A percentile compares a stretch with the other conserved stretches of the same genome.
phyloP scores from a whole-genome alignment of 1,284 basidiomycete species.

The Inonotus obliquus region DNA sequence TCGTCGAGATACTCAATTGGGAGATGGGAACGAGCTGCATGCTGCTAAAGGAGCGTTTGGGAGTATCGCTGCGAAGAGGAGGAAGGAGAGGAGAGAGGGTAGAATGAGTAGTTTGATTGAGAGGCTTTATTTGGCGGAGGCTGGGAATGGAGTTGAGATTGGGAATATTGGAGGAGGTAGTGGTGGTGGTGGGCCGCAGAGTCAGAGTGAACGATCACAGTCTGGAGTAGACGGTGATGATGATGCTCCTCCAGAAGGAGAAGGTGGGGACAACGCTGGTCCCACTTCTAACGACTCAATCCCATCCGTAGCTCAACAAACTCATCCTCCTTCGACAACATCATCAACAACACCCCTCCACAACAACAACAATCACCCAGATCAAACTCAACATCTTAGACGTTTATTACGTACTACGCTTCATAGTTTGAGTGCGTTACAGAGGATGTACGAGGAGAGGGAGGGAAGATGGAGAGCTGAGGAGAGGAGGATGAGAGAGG shows the following conservation, averaged over 20 bases:
- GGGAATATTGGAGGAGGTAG: too few species aligned
- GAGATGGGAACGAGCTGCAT: conserved; percentile 43
- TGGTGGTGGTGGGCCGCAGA: too few species aligned
- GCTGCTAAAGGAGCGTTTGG: conserved; percentile 53
- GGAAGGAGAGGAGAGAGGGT: conserved; percentile 34
- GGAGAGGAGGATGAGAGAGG: conserved; percentile 57
- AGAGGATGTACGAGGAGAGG: conserved; percentile 59
- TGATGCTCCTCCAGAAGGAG: conserved; percentile 35
- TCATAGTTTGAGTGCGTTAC: conserved; percentile 55
- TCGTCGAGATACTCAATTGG: conserved; percentile 46
- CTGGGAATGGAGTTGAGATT: too few species aligned
- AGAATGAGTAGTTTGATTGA: conserved; percentile 47
- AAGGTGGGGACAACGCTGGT: too few species aligned
- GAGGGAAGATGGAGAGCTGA: conserved; percentile 67
- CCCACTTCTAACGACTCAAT: too few species aligned
- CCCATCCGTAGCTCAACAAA: too few species aligned
- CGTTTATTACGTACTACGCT: conserved; percentile 60
- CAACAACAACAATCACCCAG: conserved; percentile 5
- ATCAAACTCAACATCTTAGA: conserved; percentile 57
- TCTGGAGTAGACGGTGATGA: too few species aligned
- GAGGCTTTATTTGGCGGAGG: conserved; percentile 35
- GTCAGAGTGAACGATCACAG: too few species aligned
- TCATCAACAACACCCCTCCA: too few species aligned
- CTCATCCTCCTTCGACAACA: too few species aligned
- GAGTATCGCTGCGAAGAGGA: conserved; percentile 53